phyloP scores from a whole-genome alignment of 2,329 filamentous ascomycete genomes.

The Sordariomycetes sp. region DNA sequence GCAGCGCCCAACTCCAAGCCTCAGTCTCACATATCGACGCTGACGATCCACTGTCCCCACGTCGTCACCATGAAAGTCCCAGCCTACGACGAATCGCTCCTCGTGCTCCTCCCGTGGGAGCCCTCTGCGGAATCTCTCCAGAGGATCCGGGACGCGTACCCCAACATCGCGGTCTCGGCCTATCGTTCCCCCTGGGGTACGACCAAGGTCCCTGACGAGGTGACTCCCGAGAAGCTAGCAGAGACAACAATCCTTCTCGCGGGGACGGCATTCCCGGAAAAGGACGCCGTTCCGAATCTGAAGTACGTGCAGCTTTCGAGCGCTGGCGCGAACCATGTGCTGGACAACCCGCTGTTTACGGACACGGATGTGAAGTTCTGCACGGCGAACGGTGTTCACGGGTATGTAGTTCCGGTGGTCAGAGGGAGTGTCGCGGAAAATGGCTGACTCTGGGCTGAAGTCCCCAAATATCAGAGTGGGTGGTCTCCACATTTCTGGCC shows the following conservation, averaged over 20 bases:
- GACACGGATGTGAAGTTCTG: slow-evolving; percentile 40
- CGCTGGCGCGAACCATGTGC: slow-evolving; percentile 40
- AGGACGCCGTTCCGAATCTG: slow-evolving; percentile 32
- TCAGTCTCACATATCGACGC: background rate
- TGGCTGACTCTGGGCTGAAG: slow-evolving; percentile 15
- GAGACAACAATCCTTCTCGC: slow-evolving; percentile 38
- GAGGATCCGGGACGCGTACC: slow-evolving; percentile 25
- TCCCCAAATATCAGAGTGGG: slow-evolving; percentile 47
- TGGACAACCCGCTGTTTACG: slow-evolving; percentile 33
- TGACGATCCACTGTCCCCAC: background rate
- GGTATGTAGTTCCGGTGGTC: slow-evolving; percentile 22
- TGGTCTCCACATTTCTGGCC: slow-evolving; percentile 38
- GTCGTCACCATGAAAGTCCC: background rate
- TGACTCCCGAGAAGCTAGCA: slow-evolving; percentile 29
- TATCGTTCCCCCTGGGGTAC: slow-evolving; percentile 17
- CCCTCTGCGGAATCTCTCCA: slow-evolving; percentile 22
- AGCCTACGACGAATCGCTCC: slow-evolving; percentile 30
- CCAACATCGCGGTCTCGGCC: slow-evolving; percentile 28
- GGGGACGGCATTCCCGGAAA: slow-evolving; percentile 27
- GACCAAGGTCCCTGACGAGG: slow-evolving; percentile 11
- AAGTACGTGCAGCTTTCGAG: slow-evolving; percentile 42
- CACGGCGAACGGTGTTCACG: slow-evolving; percentile 47
- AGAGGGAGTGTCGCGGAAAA: background rate
- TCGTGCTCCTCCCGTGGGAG: slow-evolving; percentile 24
- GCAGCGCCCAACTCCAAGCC: too few species aligned